Percentiles rank a stretch among this genome's conserved stretches.
These are phyloP conservation scores for Leishmania tarentolae DNA, from an alignment of 208 protist genomes.

Conservation along the genomic window DNA sequence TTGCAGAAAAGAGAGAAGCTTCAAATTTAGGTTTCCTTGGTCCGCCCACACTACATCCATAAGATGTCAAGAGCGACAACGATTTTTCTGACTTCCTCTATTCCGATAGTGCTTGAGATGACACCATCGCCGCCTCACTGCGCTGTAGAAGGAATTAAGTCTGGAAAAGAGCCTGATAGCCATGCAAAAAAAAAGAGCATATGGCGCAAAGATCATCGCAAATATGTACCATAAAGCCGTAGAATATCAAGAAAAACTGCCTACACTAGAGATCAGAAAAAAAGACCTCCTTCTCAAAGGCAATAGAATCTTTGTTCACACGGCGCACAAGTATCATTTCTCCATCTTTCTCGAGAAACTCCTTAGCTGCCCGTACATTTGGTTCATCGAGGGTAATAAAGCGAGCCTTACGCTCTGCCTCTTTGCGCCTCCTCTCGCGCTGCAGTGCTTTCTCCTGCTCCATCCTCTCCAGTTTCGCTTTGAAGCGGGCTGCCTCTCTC, in stretches of 20 bases:
- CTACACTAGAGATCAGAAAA: slow-evolving; percentile 30
- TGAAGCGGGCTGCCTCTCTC: slow-evolving; percentile 41
- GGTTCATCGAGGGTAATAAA: slow-evolving; percentile 52
- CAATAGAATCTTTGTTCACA: slow-evolving; percentile 46
- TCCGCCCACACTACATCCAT: not conserved
- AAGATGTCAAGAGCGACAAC: not conserved
- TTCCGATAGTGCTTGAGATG: not conserved
- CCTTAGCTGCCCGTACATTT: slow-evolving; percentile 45
- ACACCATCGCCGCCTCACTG: not conserved
- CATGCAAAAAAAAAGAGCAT: slow-evolving; percentile 6
- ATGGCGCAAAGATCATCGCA: not conserved
- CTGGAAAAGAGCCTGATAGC: not conserved
- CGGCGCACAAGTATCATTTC: slow-evolving; percentile 81
- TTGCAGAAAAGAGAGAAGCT: not conserved
- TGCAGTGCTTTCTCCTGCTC: slow-evolving; percentile 46
- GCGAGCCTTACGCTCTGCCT: slow-evolving; percentile 37
- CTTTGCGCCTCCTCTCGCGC: slow-evolving; percentile 36
- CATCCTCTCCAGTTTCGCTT: slow-evolving; percentile 37
- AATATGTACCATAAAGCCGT: not conserved
- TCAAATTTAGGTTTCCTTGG: not conserved
- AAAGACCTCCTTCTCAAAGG: slow-evolving; percentile 78
- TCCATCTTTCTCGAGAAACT: slow-evolving; percentile 46
- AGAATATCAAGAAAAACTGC: not conserved
- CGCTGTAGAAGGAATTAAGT: not conserved
- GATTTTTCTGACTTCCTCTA: too few species aligned